Base-by-base conservation (phyloP, 176 grass and related monocot species). In the Rhynchospora breviuscula region DNA sequence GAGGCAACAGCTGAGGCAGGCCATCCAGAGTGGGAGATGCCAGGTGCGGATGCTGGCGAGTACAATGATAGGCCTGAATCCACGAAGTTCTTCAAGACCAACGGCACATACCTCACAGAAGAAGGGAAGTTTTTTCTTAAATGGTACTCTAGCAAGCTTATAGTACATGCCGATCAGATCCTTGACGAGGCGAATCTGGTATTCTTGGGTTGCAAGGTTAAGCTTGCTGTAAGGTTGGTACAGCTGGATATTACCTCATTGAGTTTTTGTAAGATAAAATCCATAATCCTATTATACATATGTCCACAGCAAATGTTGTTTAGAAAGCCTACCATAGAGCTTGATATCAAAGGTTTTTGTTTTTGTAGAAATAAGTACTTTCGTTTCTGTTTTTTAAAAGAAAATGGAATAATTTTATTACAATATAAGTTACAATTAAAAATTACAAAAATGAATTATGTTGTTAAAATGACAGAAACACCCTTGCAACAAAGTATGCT, bases 111-210 rank as follows among this genome's bases (percentile, higher is more conserved):
- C 71, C 21, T 84, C 29, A 91, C 84, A 0, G 69, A 93, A 75
- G 79, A 91, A 81, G 92, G 95, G 25, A 87, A 82, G 8, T 98
- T 98, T 73, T 98, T 98, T 63, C 90, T 98, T 29, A 90, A 87
- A 63, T 98, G 95, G 95, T 98, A 98, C 78, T 94, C 92, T 7
- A 93, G 87, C 95, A 95, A 91, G 85, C 87, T 98, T 31, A 93
- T 98, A 84, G 76, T 88, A 12, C 95, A 98, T 0, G 91, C 81
- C 47, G 92, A 95, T 53, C 90, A 84, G 79, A 91, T 95, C 79
- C 86, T 98, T 67, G 89, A 94, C 81, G 87, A 87, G 77, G 92
- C 92, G 14, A 94, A 98, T 72, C 45, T 86, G 86, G 59, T 85
- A 63, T 98, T 98, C 80, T 33, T 91, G 49, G 92, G 91, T 87